Conservation (phyloP, 2,329 filamentous ascomycete genomes). For the Lachnellula hyalina region DNA sequence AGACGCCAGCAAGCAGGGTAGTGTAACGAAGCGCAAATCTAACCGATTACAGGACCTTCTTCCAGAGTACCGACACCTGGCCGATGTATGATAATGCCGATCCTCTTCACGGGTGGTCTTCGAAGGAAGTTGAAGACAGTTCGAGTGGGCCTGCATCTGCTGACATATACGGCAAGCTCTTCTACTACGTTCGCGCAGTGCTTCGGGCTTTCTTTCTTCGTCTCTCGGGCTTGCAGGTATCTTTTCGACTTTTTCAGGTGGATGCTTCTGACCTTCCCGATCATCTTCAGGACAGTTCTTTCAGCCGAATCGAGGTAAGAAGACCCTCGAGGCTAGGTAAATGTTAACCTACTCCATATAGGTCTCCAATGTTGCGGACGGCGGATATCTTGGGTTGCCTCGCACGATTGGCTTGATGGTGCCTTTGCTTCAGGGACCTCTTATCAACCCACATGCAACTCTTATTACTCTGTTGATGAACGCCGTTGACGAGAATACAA, state of each 20-base stretch:
- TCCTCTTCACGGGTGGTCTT: not conserved
- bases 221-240: not conserved
- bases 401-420: not conserved
- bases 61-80: not conserved
- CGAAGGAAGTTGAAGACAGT: not conserved
- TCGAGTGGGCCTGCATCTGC: not conserved
- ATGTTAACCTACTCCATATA: not conserved
- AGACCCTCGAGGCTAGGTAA: not conserved
- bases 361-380: slow-evolving; percentile 5
- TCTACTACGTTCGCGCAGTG: not conserved
- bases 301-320: not conserved
- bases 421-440: slow-evolving; percentile 1
- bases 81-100: slow-evolving; percentile 1
- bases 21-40: not conserved
- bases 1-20: not conserved
- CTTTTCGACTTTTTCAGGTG: not conserved
- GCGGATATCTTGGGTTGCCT: not conserved
- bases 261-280: not conserved
- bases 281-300: not conserved
- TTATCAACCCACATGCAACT: slow-evolving; percentile 5
- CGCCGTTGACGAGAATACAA: not conserved
- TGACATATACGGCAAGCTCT: not conserved
- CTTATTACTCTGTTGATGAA: slow-evolving; percentile 10
- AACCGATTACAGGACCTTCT: not conserved
- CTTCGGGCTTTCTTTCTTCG: not conserved